phyloP scores from a whole-genome alignment of 768 basidiomycete species.

The Serendipita sp. region DNA sequence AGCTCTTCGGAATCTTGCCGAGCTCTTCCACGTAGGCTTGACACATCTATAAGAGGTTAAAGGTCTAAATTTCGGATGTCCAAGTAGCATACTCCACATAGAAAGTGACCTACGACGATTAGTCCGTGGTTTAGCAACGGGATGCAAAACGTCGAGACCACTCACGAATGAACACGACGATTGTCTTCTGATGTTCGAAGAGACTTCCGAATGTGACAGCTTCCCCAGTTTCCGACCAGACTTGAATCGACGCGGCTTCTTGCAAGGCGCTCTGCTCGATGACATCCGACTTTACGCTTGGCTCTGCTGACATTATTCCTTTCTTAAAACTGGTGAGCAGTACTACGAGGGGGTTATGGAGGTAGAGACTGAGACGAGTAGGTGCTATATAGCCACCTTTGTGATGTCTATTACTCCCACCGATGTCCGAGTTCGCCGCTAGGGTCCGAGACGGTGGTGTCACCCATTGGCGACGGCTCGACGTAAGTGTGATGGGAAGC shows the following conservation, averaged over 20 bases:
- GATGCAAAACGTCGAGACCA: not conserved
- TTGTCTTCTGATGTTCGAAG: constrained; percentile 31
- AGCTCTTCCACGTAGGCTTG: constrained; percentile 37
- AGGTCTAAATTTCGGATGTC: no score
- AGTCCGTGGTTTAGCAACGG: not conserved
- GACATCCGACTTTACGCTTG: not conserved
- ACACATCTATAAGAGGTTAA: not conserved
- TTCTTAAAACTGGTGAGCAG: no score
- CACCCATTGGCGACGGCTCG: no score
- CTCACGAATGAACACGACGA: constrained; percentile 46
- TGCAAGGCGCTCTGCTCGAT: constrained; percentile 14
- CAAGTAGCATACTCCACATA: constrained; percentile 52
- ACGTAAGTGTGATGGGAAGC: no score
- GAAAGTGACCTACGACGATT: constrained; percentile 36
- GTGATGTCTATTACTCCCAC: no score
- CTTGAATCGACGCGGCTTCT: constrained; percentile 23
- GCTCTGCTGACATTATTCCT: not conserved
- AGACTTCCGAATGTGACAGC: constrained; percentile 36
- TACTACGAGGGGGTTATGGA: no score
- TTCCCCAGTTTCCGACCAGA: constrained; percentile 32
- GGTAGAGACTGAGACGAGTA: no score
- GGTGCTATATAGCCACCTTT: no score
- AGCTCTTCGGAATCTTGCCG: constrained; percentile 24
- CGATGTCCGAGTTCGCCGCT: no score
- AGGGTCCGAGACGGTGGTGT: no score